Evolutionary conservation across 1,284 basidiomycete genomes (phyloP).

Genomic region (Termitomyces sp.): DNA sequence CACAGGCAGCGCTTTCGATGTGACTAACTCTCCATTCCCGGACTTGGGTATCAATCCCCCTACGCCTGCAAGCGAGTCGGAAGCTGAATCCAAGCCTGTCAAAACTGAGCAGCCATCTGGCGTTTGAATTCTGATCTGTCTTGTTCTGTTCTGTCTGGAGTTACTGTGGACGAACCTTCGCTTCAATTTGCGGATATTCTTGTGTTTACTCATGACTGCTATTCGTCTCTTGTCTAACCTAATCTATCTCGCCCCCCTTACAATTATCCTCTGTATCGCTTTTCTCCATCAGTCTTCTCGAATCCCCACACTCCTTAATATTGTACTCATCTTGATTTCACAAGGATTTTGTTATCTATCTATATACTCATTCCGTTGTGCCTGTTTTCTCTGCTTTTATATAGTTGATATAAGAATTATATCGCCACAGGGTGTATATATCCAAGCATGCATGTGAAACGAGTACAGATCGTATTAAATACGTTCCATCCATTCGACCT

Average conservation of each 20-base stretch:
- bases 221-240: slow-evolving; percentile 9
- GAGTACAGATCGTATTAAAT: slow-evolving; percentile 4
- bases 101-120: slow-evolving; percentile 37
- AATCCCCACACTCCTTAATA: slow-evolving; percentile 23
- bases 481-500: slow-evolving; percentile 5
- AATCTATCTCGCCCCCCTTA: slow-evolving; percentile 6
- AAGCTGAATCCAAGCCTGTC: slow-evolving; percentile 40
- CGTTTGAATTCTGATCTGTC: slow-evolving; percentile 19
- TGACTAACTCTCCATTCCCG: slow-evolving; percentile 55
- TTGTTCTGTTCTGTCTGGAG: slow-evolving; percentile 10
- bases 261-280: slow-evolving; percentile 9
- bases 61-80: slow-evolving; percentile 50
- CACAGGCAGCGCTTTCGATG: slow-evolving; percentile 60
- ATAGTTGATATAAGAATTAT: slow-evolving; percentile 7
- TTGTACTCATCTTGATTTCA: slow-evolving; percentile 23
- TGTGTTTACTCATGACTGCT: slow-evolving; percentile 5
- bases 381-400: slow-evolving; percentile 14
- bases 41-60: slow-evolving; percentile 56
- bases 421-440: slow-evolving; percentile 12
- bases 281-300: slow-evolving; percentile 13
- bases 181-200: slow-evolving; percentile 11
- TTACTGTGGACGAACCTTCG: slow-evolving; percentile 4
- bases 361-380: slow-evolving; percentile 18
- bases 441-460: slow-evolving; percentile 10
- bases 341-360: slow-evolving; percentile 27